A percentile compares a stretch with the other conserved stretches of the same genome.
Evolutionary conservation across 2,329 filamentous ascomycete species (phyloP).

Genomic region (Sporothrix curviconia): DNA sequence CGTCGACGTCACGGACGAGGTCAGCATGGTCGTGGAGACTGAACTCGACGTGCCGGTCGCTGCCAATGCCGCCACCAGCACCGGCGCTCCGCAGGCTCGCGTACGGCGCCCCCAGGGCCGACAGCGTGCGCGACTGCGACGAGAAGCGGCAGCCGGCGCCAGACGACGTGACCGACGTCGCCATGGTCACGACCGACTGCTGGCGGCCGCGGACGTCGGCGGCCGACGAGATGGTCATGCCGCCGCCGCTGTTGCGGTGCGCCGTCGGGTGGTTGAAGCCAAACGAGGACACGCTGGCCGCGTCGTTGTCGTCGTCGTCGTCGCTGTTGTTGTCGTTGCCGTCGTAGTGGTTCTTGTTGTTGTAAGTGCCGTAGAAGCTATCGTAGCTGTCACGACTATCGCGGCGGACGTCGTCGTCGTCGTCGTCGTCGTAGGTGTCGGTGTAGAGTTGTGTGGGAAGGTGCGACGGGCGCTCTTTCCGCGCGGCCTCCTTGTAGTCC

Average conservation of each 20-base stretch:
- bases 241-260: too few species aligned
- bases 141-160: constrained; percentile 26
- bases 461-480: neutral
- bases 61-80: neutral
- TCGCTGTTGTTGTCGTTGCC: constrained; percentile 15
- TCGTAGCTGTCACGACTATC: constrained; percentile 1
- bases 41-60: constrained; percentile 16
- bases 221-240: too few species aligned
- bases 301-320: neutral
- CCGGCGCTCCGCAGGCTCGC: neutral
- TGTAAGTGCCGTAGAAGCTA: neutral
- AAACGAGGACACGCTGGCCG: constrained; percentile 28
- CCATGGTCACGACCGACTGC: constrained; percentile 34
- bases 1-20: constrained; percentile 15
- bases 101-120: constrained; percentile 14
- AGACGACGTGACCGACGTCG: constrained; percentile 32
- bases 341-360: constrained; percentile 13
- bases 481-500: neutral
- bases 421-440: constrained; percentile 17
- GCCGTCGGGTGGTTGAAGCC: constrained; percentile 28
- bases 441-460: neutral
- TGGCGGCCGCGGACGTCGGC: constrained; percentile 27
- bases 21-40: constrained; percentile 17
- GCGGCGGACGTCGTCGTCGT: neutral
- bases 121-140: constrained; percentile 22